These are phyloP conservation scores for Neonectria punicea DNA, from an alignment of 2,329 filamentous ascomycete species.

Conservation along the genomic window DNA sequence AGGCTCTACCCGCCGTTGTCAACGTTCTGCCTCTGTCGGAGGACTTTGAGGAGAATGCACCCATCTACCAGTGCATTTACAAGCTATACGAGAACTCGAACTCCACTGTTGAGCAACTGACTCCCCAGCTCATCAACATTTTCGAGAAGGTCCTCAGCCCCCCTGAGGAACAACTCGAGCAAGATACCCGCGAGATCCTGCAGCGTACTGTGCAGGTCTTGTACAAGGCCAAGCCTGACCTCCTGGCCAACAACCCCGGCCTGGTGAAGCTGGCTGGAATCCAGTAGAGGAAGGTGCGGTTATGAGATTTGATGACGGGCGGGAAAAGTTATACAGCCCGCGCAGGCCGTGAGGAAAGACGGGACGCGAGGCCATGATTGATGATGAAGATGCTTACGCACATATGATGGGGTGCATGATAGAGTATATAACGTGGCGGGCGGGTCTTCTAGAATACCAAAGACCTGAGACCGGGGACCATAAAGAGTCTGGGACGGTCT, in stretches of 20 bases:
- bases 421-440: constrained; percentile 37
- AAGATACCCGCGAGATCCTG: constrained; percentile 74
- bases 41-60: constrained; percentile 96
- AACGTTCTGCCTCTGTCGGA: constrained; percentile 86
- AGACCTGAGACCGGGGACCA: constrained; percentile 17
- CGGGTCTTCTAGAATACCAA: constrained; percentile 22
- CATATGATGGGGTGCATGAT: constrained; percentile 30
- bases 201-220: constrained; percentile 68
- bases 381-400: constrained; percentile 29
- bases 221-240: constrained; percentile 50
- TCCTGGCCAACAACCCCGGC: constrained; percentile 46
- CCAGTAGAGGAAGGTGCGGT: constrained; percentile 36
- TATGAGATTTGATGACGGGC: constrained; percentile 28
- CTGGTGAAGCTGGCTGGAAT: constrained; percentile 47
- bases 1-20: constrained; percentile 85
- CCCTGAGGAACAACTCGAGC: constrained; percentile 80
- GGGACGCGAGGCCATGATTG: constrained; percentile 39
- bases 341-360: constrained; percentile 17
- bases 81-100: constrained; percentile 82
- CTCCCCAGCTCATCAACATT: constrained; percentile 73
- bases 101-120: constrained; percentile 74
- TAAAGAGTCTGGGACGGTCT: constrained; percentile 23
- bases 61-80: constrained; percentile 90
- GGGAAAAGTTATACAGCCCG: constrained; percentile 28
- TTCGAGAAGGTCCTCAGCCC: constrained; percentile 78